Percentiles rank a stretch among this genome's conserved stretches.
Conservation (phyloP, 345 rosid genomes). For the Arabidopsis suecica region DNA sequence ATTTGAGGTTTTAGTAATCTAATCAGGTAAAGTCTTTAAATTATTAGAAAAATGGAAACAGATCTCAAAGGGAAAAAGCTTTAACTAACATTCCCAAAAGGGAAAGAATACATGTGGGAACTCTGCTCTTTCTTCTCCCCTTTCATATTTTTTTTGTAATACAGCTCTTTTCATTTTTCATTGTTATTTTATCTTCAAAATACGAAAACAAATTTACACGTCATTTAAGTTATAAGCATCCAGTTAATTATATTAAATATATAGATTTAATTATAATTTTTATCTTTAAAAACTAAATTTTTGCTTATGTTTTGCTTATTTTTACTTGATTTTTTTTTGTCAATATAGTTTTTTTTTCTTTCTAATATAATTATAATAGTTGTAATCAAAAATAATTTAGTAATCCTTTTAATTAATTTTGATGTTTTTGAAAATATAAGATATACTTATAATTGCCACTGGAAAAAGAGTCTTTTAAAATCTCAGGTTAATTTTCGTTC, state of each 20-base stretch:
- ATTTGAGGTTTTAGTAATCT: background rate
- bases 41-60: slow-evolving; percentile 28
- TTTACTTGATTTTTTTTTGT: too few species aligned
- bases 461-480: background rate
- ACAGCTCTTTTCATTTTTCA: background rate
- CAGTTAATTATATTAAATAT: too few species aligned
- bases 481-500: background rate
- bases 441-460: too few species aligned
- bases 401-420: too few species aligned
- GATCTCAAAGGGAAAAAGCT: slow-evolving; percentile 30
- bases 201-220: background rate
- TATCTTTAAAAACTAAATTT: too few species aligned
- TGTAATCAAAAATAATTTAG: too few species aligned
- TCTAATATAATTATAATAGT: too few species aligned
- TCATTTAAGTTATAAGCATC: too few species aligned
- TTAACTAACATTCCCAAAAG: slow-evolving; percentile 31
- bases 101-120: slow-evolving; percentile 39
- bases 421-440: too few species aligned
- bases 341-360: too few species aligned
- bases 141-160: slow-evolving; percentile 23
- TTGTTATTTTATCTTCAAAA: background rate
- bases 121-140: slow-evolving; percentile 25
- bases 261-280: too few species aligned
- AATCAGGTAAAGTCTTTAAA: background rate
- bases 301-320: too few species aligned